Evolutionary conservation across 768 basidiomycete species (phyloP), one percentile per base, ranked within the genome.

Genomic region (Amanita polypyramis): DNA sequence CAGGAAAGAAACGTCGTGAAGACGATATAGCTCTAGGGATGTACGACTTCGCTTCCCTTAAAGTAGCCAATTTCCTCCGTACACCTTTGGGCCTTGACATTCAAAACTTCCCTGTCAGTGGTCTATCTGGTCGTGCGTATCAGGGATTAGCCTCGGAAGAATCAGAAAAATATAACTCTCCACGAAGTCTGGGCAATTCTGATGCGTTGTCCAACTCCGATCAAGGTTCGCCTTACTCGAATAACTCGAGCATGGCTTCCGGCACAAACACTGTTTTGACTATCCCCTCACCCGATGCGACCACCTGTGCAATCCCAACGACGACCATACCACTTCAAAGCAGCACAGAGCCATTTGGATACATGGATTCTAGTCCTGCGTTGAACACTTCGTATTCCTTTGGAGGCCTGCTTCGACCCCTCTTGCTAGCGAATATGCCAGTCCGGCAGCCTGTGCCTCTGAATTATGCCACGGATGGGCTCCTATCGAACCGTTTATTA

Each of bases 1-100:
- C 56, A 49, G 73, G 69, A 5, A 78, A 83, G 62, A 75, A 80
- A 27, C 73, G 76, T 38, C 70, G 76, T 48, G 76, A 79, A 23
- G 76, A 77, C 20, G 81, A 79, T 51, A 59, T 65, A 19, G 66
- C 62, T 12, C 66, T 79, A 10, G 72, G 75, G 15, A 59, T 61
- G 44, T 84, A 82, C 56, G 68, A 75, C 50, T 56, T 62, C 10
- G 81, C 84, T 4, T 85, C 82, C 35, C 61, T 60, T 9, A 62
- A 61, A 8, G 78, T 85, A 2, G 74, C 67, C 30, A 65, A 59
- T 52, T 83, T 75, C 61, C 74, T 70, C 54, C 67, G 58, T 55
- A 75, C 63, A n/a, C 49, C 63, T 39, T 50, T 56, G 33, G 63
- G 30, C 37, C 54, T 41, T 47, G 35, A 27, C 8, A 29, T 36